phyloP scores from a whole-genome alignment of 192 early-diverging fungal genomes.

The Coemansia guatemalensis region DNA sequence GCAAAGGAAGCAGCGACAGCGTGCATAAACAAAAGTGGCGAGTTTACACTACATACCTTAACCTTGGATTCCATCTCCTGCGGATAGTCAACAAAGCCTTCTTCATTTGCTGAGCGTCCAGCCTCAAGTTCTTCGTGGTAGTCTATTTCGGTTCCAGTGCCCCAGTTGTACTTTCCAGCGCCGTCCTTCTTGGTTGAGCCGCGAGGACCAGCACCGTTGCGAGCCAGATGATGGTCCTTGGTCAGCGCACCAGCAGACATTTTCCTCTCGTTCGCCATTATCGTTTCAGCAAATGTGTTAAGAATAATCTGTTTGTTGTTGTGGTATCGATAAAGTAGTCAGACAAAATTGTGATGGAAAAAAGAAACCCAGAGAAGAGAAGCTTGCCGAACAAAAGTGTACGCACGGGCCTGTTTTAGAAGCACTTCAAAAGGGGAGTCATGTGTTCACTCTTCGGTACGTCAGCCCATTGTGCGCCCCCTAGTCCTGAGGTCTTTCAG shows the following conservation, averaged over 20 bases:
- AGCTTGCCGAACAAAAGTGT: background rate
- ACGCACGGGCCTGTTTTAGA: background rate
- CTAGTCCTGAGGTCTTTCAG: background rate
- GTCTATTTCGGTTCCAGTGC: background rate
- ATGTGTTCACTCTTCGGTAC: background rate
- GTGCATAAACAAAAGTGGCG: no score
- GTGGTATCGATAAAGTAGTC: slow-evolving; percentile 1
- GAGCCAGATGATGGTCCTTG: slow-evolving; percentile 36
- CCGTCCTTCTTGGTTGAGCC: slow-evolving; percentile 30
- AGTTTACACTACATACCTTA: no score
- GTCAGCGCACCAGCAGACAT: slow-evolving; percentile 15
- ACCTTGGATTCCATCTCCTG: no score
- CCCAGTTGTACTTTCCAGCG: slow-evolving; percentile 34
- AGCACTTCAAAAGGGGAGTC: background rate
- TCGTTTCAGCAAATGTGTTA: background rate
- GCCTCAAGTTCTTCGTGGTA: no score
- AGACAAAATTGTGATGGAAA: background rate
- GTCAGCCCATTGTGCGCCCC: no score
- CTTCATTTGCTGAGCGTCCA: no score
- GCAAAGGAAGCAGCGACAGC: no score
- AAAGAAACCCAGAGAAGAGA: background rate
- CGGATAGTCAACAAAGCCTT: no score
- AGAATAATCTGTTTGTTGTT: no score
- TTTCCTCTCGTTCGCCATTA: slow-evolving; percentile 12
- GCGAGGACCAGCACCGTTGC: slow-evolving; percentile 28